Evolutionary conservation across 2,329 filamentous ascomycete genomes (phyloP), one percentile per base, ranked within the genome.

Genomic region (Xylariaceae sp.): DNA sequence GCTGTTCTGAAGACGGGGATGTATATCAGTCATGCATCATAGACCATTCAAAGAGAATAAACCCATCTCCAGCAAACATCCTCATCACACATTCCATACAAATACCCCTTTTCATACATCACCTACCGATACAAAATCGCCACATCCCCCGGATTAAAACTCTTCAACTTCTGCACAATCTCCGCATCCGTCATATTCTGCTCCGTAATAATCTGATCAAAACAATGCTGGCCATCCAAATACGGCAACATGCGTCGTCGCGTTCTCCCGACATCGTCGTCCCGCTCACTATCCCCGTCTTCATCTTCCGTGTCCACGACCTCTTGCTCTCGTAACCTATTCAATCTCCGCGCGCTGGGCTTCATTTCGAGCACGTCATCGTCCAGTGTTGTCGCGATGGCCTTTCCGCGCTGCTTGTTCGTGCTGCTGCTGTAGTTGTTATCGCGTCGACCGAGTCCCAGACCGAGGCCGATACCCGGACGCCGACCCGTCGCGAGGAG

Each of bases 191-290:
- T 84, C 70, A 90, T 71, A 62, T 88, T 86, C 72, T 86, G 79
- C 75, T 92, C 89, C 1, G 87, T 89, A 70, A 89, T 90, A 65
- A 93, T 90, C 78, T 92, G 86, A 75, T 94, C 90, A 73, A 93
- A 89, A 66, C 83, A 85, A 71, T 91, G 88, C 64, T 82, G 82
- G 0, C 90, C 90, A 73, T 93, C 88, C 9, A 88, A 80, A 69
- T 89, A 93, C 68, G 78, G 81, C 65, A 86, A 79, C 70, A 93
- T 68, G 30, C 80, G 55, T 15, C 50, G 44, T 56, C 55, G 70
- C 18, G 37, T 66, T 60, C 64, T 73, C 47, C 62, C 71, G 50
- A 64, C 77, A 4, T 61, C 65, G 1, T 55, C 57, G 5, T 55
- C 44, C 3, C 13, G 50, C 1, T 56, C 55, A 57, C 23, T 30